Conservation (phyloP, 2,329 filamentous ascomycete species). For the Elsinoe fawcettii region DNA sequence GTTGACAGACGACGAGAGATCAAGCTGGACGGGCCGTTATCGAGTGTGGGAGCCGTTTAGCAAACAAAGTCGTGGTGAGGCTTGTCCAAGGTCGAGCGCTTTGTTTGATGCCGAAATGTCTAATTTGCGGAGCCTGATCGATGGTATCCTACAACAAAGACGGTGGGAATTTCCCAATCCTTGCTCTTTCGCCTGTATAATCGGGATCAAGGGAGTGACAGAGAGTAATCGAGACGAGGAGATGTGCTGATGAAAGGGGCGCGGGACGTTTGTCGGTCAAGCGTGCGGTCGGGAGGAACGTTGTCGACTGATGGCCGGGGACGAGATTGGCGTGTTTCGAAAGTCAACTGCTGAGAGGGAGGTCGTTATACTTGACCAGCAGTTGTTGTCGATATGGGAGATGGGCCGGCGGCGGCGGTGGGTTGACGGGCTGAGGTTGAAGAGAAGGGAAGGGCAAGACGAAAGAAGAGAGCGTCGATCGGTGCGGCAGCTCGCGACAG, state of each 20-base stretch:
- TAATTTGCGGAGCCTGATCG: neutral
- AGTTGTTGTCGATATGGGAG: conserved; percentile 13
- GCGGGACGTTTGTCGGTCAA: conserved; percentile 3
- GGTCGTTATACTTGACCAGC: neutral
- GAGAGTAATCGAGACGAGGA: neutral
- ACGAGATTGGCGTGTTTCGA: conserved; percentile 15
- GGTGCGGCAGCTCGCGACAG: neutral
- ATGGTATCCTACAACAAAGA: conserved; percentile 1
- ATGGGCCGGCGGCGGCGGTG: conserved; percentile 5
- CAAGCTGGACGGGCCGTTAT: conserved; percentile 3
- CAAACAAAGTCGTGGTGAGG: conserved; percentile 8
- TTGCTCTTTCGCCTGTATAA: neutral
- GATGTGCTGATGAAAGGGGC: conserved; percentile 11
- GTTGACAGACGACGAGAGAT: conserved; percentile 10
- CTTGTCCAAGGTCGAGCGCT: neutral
- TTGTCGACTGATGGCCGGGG: conserved; percentile 8
- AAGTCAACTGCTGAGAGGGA: conserved; percentile 10
- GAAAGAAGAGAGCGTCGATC: conserved; percentile 8
- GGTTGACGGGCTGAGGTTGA: conserved; percentile 5
- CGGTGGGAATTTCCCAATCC: conserved; percentile 1
- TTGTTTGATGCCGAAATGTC: conserved; percentile 1
- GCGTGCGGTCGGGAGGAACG: conserved; percentile 7
- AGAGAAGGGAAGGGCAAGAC: conserved; percentile 11
- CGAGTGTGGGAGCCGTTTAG: conserved; percentile 7
- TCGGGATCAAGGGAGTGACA: conserved; percentile 5